Base-by-base conservation (phyloP, 768 basidiomycete species). In the Gymnopilus dilepis region DNA sequence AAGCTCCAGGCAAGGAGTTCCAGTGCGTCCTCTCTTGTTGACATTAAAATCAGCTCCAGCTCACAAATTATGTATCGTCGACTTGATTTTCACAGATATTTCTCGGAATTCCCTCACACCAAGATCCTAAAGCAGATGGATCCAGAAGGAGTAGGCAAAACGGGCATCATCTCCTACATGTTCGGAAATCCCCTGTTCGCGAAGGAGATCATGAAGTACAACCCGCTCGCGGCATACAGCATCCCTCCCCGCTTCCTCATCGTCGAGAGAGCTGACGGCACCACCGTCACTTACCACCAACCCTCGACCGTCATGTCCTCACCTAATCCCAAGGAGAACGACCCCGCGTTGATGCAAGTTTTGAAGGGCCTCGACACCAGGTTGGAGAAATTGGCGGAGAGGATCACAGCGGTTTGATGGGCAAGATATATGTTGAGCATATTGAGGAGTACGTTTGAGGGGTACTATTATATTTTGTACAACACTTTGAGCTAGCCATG, bases 101-200 rank as follows among this genome's bases (percentile, higher is more conserved):
- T 84, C 69, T 59, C 71, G 19, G 74, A 80, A 58, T 58, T 77
- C 33, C 70, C 70, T 26, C 78, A 80, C 57, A 61, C 74, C 34
- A 64, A 51, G 15, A 78, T 81, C 72, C 41, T 83, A 50, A 71
- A 67, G 33, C 77, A 73, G 65, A 58, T 66, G 33, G 70, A 66
- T 17, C 47, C 47, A 17, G 47, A 50, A 50, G 67, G 63, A 31
- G 40, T 51, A n/a, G 58, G 42, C 12, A 70, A 72, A 38, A 76
- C 78, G 13, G 66, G 64, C 26, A 70, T 77, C 0, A 65, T 75
- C 47, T 66, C 80, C 12, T 86, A 86, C 69, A 77, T 73, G 28
- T 73, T 84, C 58, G 84, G 84, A 17, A 85, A 85, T 68, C 85
- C 85, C 1, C 69, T 82, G 53, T 71, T 83, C 50, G 85, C 83